Percentiles rank a stretch among this genome's conserved stretches.
These are phyloP conservation scores for Amphicarpaea edgeworthii DNA, from an alignment of 306 rosid genomes.

Conservation along the genomic window DNA sequence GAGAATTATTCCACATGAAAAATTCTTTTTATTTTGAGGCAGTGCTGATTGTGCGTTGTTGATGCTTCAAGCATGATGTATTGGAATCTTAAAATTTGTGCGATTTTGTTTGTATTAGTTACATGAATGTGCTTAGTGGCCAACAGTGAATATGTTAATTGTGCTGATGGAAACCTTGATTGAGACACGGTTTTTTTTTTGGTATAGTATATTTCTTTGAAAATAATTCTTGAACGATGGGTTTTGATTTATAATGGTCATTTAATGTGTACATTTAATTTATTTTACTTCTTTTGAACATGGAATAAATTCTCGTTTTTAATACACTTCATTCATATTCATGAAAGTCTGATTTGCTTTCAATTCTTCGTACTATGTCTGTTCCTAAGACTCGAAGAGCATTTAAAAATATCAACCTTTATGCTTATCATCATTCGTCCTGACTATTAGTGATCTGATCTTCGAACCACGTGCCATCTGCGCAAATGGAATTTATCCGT, in stretches of 20 bases:
- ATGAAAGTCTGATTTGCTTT: conserved; percentile 55
- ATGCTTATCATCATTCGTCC: conserved; percentile 51
- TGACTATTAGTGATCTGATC: conserved; percentile 42
- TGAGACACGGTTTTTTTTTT: conserved; percentile 54
- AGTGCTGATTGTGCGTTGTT: conserved; percentile 57
- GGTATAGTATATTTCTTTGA: conserved; percentile 33
- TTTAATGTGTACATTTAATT: conserved; percentile 45
- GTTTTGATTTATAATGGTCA: conserved; percentile 54
- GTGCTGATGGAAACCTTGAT: conserved; percentile 73
- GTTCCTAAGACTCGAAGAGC: conserved; percentile 40
- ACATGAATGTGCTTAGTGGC: conserved; percentile 78
- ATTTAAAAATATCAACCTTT: conserved; percentile 50
- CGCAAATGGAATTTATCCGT: conserved; percentile 39
- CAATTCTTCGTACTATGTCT: conserved; percentile 51
- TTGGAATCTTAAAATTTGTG: conserved; percentile 64
- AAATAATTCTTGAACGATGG: conserved; percentile 30
- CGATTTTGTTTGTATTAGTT: conserved; percentile 57
- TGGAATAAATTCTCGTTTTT: conserved; percentile 70
- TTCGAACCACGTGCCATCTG: conserved; percentile 48
- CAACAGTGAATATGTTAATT: conserved; percentile 69
- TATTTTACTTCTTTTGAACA: conserved; percentile 51
- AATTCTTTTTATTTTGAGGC: conserved; percentile 57
- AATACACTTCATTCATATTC: conserved; percentile 58
- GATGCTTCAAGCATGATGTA: conserved; percentile 59
- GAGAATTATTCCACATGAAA: conserved; percentile 72